Percentiles rank a stretch among this genome's conserved stretches.
Evolutionary conservation across 306 rosid species (phyloP).

Genomic region (Parietaria judaica): DNA sequence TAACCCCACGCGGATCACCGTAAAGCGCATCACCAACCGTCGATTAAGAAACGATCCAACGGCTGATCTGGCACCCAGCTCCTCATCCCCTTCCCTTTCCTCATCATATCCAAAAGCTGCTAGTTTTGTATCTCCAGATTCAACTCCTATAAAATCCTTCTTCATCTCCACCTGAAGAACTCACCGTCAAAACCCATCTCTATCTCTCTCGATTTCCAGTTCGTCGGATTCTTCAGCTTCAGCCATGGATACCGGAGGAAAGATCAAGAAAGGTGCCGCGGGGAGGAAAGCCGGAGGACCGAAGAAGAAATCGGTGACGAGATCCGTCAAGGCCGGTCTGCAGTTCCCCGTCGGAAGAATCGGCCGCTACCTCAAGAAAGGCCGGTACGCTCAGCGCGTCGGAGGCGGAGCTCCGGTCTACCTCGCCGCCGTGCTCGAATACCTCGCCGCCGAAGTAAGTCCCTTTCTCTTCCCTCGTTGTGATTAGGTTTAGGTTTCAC

Average conservation of each 20-base stretch:
- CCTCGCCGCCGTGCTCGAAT: slow-evolving; percentile 70
- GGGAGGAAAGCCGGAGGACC: slow-evolving; percentile 68
- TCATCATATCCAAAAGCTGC: no score
- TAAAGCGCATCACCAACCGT: slow-evolving; percentile 12
- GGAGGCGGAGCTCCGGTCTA: slow-evolving; percentile 72
- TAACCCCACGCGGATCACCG: slow-evolving; percentile 24
- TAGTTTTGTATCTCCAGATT: neutral
- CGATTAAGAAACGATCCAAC: slow-evolving; percentile 34
- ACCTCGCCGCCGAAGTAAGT: slow-evolving; percentile 64
- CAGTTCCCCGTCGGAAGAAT: slow-evolving; percentile 78
- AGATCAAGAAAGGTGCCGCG: slow-evolving; percentile 56
- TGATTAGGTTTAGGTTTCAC: neutral
- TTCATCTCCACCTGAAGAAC: neutral
- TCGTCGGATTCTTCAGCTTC: neutral
- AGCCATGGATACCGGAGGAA: slow-evolving; percentile 44
- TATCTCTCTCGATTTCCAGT: neutral
- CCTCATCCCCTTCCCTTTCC: neutral
- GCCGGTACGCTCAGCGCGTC: slow-evolving; percentile 49
- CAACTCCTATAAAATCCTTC: slow-evolving; percentile 22
- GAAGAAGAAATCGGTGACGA: slow-evolving; percentile 61
- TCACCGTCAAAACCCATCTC: neutral
- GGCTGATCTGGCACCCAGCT: neutral
- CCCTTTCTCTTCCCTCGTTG: neutral
- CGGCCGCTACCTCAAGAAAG: slow-evolving; percentile 66
- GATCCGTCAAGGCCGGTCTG: slow-evolving; percentile 59